Conservation (phyloP, 2,329 filamentous ascomycete genomes). For the Trichoderma sp. region DNA sequence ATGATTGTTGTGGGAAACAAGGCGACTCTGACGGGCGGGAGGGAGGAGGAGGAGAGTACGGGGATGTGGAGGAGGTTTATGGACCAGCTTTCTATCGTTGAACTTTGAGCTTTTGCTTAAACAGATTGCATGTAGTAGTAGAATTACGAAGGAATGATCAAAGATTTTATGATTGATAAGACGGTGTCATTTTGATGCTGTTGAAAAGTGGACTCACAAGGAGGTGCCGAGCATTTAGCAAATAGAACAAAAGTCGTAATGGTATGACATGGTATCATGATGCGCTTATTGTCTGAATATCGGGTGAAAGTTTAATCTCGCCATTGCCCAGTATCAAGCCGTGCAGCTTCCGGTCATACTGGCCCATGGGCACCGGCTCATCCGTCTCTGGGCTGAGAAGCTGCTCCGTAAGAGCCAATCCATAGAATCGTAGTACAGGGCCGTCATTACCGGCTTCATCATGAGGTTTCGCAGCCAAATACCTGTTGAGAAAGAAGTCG, state of each 20-base stretch:
- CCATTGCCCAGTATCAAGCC: slow-evolving; percentile 73
- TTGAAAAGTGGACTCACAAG: background rate
- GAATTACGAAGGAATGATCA: background rate
- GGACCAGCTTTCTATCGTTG: background rate
- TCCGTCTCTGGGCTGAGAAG: slow-evolving; percentile 59
- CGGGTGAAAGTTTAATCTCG: slow-evolving; percentile 42
- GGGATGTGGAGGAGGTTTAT: slow-evolving; percentile 18
- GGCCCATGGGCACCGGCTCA: slow-evolving; percentile 68
- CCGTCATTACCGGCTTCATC: slow-evolving; percentile 23
- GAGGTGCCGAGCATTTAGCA: no score
- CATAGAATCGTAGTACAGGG: slow-evolving; percentile 58
- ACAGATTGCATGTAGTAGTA: background rate
- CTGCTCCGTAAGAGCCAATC: slow-evolving; percentile 83
- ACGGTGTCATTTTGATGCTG: background rate
- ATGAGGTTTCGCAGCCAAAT: slow-evolving; percentile 42
- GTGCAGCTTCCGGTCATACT: slow-evolving; percentile 77
- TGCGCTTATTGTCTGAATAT: background rate
- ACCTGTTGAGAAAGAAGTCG: slow-evolving; percentile 84
- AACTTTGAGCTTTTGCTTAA: background rate
- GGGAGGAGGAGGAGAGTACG: slow-evolving; percentile 15
- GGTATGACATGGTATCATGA: background rate
- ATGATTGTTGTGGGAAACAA: slow-evolving; percentile 34
- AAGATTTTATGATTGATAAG: background rate
- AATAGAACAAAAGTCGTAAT: background rate
- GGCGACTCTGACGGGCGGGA: slow-evolving; percentile 29